These are phyloP conservation scores for Phytophthora pinifolia DNA, from an alignment of 352 stramenopile genomes.

Conservation along the genomic window DNA sequence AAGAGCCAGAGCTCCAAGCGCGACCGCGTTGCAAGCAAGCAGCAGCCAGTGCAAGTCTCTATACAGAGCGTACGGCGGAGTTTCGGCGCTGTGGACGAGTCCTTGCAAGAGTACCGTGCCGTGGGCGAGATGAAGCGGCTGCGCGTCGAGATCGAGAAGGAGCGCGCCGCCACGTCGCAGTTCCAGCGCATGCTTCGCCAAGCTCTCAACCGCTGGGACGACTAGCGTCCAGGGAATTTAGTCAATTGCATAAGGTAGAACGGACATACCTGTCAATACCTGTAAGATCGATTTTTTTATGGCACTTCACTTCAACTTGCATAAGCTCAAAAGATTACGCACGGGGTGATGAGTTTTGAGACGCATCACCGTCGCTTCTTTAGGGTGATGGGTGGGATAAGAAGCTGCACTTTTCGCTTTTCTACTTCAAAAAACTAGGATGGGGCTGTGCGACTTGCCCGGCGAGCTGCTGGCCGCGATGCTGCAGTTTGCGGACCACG, in stretches of 20 bases:
- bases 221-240: conserved; percentile 15
- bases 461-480: conserved; percentile 38
- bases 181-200: conserved; percentile 66
- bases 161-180: conserved; percentile 41
- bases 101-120: conserved; percentile 27
- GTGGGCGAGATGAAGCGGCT: conserved; percentile 46
- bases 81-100: conserved; percentile 33
- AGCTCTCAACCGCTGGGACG: conserved; percentile 51
- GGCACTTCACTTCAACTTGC: conserved; percentile 2
- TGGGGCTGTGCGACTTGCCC: conserved; percentile 37
- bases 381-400: too few species aligned
- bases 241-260: too few species aligned
- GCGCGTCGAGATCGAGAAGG: conserved; percentile 52
- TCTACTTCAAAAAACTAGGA: too few species aligned
- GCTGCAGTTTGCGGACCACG: conserved; percentile 45
- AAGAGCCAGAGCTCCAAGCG: conserved; percentile 6
- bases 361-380: conserved; percentile 24
- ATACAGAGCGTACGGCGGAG: conserved; percentile 41
- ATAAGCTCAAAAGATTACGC: background rate
- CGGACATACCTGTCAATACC: too few species aligned
- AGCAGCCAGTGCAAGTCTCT: conserved; percentile 26
- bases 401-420: conserved; percentile 17
- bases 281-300: too few species aligned
- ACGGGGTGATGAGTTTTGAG: background rate
- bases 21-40: conserved; percentile 7